These are phyloP conservation scores for Voacanga thouarsii DNA, from an alignment of 257 asterid species.

Conservation along the genomic window DNA sequence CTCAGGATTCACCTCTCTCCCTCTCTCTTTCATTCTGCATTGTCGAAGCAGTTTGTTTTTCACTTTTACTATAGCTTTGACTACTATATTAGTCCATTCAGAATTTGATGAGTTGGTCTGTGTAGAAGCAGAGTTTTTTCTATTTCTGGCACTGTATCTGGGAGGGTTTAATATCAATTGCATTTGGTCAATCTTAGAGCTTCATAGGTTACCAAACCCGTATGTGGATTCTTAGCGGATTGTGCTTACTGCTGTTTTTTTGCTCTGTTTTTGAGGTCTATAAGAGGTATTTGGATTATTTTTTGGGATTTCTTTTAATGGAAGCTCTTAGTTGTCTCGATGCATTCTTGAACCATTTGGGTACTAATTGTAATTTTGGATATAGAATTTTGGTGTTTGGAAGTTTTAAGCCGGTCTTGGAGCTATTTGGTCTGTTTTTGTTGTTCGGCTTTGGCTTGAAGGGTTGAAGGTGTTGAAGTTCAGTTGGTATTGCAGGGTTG, in stretches of 20 bases:
- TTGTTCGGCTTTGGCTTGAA: too few relatives aligned
- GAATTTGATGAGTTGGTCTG: not conserved
- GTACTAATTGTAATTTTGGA: too few relatives aligned
- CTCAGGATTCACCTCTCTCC: too few relatives aligned
- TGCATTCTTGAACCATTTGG: too few relatives aligned
- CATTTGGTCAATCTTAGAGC: not conserved
- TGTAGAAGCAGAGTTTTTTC: not conserved
- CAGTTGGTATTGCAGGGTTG: conserved; percentile 29
- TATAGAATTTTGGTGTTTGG: too few relatives aligned
- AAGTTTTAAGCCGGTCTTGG: too few relatives aligned
- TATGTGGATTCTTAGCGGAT: conserved; percentile 41
- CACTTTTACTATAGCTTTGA: not conserved
- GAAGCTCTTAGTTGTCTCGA: too few relatives aligned
- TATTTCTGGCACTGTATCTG: not conserved
- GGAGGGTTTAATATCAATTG: not conserved
- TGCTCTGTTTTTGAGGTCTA: too few relatives aligned
- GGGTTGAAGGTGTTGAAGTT: conserved; percentile 42
- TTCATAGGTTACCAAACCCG: conserved; percentile 13
- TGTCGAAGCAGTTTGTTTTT: too few relatives aligned
- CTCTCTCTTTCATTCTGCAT: not conserved
- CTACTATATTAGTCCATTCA: not conserved
- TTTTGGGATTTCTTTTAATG: too few relatives aligned
- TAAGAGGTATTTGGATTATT: too few relatives aligned
- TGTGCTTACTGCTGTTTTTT: conserved; percentile 25
- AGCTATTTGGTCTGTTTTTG: too few relatives aligned